phyloP scores from a whole-genome alignment of 176 grass and related monocot genomes.

The Alopecurus myosuroides region DNA sequence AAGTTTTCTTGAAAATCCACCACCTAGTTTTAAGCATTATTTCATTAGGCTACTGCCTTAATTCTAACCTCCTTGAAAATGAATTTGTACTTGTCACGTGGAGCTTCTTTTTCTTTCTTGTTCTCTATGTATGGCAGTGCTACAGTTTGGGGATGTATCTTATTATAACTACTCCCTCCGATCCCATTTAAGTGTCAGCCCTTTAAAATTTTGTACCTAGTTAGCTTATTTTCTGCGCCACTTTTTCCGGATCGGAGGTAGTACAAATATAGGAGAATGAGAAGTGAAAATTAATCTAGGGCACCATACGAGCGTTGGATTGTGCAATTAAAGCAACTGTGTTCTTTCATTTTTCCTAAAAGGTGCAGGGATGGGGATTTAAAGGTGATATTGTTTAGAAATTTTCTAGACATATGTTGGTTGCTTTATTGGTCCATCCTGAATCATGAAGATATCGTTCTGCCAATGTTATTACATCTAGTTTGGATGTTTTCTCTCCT shows the following conservation, averaged over 20 bases:
- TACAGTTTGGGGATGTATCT: not conserved
- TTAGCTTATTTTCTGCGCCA: too few relatives aligned
- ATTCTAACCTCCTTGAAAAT: slow-evolving; percentile 13
- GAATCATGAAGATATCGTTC: not conserved
- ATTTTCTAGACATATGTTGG: not conserved
- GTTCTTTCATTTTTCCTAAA: not conserved
- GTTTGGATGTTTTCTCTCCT: too few relatives aligned
- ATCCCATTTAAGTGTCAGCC: too few relatives aligned
- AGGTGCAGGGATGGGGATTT: not conserved
- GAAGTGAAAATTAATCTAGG: not conserved
- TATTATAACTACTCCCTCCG: not conserved
- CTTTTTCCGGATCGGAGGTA: too few relatives aligned
- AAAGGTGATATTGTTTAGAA: not conserved
- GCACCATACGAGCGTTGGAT: not conserved
- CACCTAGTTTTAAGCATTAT: slow-evolving; percentile 5
- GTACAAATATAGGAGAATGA: slow-evolving; percentile 11
- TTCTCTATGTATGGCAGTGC: not conserved
- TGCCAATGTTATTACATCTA: not conserved
- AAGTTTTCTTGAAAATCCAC: not conserved
- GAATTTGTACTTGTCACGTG: not conserved
- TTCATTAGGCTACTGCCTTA: not conserved
- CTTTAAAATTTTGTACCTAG: too few relatives aligned
- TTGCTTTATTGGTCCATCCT: not conserved
- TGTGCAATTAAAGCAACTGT: not conserved
- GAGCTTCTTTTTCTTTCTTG: not conserved